Evolutionary conservation across 495 filamentous ascomycete species (phyloP).

Genomic region (Aspergillus diversus): DNA sequence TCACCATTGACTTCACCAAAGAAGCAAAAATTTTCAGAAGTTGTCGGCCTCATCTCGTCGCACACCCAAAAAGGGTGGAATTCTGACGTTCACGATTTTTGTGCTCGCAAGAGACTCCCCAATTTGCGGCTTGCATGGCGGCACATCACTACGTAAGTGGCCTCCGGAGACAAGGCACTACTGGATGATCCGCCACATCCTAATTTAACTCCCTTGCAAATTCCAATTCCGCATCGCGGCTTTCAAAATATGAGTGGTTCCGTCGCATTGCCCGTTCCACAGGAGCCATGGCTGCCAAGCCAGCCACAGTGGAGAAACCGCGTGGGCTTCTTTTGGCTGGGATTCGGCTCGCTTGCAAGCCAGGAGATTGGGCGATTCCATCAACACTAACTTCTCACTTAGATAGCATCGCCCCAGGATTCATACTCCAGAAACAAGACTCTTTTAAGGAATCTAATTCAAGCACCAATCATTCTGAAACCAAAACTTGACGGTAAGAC

Average conservation of each 20-base stretch:
- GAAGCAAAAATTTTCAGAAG: neutral
- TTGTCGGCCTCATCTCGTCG: neutral
- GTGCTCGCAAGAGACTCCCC: neutral
- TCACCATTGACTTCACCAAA: neutral
- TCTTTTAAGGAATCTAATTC: too few species aligned
- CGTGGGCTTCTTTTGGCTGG: neutral
- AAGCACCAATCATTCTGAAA: too few species aligned
- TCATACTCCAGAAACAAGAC: too few species aligned
- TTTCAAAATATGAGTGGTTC: neutral
- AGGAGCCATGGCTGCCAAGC: neutral
- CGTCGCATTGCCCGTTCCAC: neutral
- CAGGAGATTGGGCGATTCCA: too few species aligned
- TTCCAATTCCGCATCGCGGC: neutral
- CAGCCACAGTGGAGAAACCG: neutral
- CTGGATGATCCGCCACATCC: constrained; percentile 1
- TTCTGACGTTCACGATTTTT: neutral
- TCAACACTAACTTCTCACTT: too few species aligned
- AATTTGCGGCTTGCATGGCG: neutral
- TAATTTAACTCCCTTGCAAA: neutral
- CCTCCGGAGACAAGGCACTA: too few species aligned
- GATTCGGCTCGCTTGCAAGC: too few species aligned
- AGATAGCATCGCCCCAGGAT: too few species aligned
- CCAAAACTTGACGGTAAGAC: too few species aligned
- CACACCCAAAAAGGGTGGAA: neutral
- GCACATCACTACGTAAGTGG: neutral